A percentile compares a stretch with the other conserved stretches of the same genome.
phyloP scores from a whole-genome alignment of 2,329 filamentous ascomycete genomes.

The Corniculantispora saksenae region DNA sequence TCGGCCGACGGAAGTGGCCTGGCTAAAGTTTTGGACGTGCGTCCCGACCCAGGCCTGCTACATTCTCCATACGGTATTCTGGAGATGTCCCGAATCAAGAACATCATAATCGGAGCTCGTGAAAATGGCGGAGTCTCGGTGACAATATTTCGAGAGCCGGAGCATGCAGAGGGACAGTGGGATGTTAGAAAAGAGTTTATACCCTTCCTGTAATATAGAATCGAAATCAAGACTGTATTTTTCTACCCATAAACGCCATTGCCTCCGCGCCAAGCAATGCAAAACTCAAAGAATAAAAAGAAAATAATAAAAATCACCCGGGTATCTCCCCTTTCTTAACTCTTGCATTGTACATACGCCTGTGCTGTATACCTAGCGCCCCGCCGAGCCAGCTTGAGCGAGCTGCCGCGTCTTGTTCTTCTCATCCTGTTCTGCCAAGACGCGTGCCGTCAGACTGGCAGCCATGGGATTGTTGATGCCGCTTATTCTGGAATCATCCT shows the following conservation, averaged over 20 bases:
- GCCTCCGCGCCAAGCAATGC: not conserved
- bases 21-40: not conserved
- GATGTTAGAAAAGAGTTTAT: slow-evolving; percentile 31
- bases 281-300: not conserved
- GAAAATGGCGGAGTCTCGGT: slow-evolving; percentile 29
- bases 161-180: slow-evolving; percentile 29
- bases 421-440: slow-evolving; percentile 83
- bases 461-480: slow-evolving; percentile 89
- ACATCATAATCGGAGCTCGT: slow-evolving; percentile 30
- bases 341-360: not conserved
- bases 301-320: no score
- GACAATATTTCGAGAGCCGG: slow-evolving; percentile 32
- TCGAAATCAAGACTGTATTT: not conserved
- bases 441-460: slow-evolving; percentile 80
- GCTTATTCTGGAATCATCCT: slow-evolving; percentile 40
- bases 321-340: not conserved
- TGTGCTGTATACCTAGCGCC: not conserved
- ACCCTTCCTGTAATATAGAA: slow-evolving; percentile 1
- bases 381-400: slow-evolving; percentile 33
- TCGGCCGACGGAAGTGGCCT: not conserved
- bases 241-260: not conserved
- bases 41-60: slow-evolving; percentile 18
- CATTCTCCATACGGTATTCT: slow-evolving; percentile 32
- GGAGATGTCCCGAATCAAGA: slow-evolving; percentile 32
- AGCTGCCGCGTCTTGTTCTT: slow-evolving; percentile 77